A percentile compares a stretch with the other conserved stretches of the same genome.
phyloP scores from a whole-genome alignment of 768 basidiomycete species.

The Russula ochroleuca region DNA sequence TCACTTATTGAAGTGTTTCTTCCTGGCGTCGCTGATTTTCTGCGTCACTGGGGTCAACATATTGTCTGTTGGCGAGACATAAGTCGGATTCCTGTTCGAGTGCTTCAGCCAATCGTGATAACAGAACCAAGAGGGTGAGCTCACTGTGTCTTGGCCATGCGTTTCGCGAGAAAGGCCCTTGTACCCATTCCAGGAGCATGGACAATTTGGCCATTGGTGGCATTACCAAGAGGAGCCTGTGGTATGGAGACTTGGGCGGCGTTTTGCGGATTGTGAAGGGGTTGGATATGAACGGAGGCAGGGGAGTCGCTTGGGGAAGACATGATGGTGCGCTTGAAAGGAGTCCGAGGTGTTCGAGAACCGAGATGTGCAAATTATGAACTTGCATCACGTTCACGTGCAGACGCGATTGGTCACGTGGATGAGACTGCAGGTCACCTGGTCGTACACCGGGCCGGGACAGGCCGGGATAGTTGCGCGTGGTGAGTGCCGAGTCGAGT shows the following conservation, averaged over 20 bases:
- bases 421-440: background rate
- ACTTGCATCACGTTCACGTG: slow-evolving; percentile 20
- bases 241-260: slow-evolving; percentile 75
- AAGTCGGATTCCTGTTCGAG: slow-evolving; percentile 69
- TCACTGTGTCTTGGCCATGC: slow-evolving; percentile 83
- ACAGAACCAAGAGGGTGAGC: slow-evolving; percentile 35
- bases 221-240: slow-evolving; percentile 73
- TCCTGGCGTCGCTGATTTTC: slow-evolving; percentile 86
- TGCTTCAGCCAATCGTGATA: background rate
- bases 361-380: background rate
- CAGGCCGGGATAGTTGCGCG: background rate
- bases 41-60: slow-evolving; percentile 91
- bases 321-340: slow-evolving; percentile 39
- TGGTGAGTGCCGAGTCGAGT: no score
- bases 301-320: slow-evolving; percentile 69
- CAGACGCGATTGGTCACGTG: slow-evolving; percentile 20
- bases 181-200: slow-evolving; percentile 73
- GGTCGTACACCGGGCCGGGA: slow-evolving; percentile 5
- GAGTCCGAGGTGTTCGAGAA: background rate
- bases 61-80: slow-evolving; percentile 91
- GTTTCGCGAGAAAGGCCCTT: slow-evolving; percentile 90
- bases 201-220: slow-evolving; percentile 48
- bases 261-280: slow-evolving; percentile 80
- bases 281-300: slow-evolving; percentile 54
- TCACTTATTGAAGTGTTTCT: slow-evolving; percentile 90